Conservation (phyloP, 805 yeast genomes). For the Barnettozyma siamensis region DNA sequence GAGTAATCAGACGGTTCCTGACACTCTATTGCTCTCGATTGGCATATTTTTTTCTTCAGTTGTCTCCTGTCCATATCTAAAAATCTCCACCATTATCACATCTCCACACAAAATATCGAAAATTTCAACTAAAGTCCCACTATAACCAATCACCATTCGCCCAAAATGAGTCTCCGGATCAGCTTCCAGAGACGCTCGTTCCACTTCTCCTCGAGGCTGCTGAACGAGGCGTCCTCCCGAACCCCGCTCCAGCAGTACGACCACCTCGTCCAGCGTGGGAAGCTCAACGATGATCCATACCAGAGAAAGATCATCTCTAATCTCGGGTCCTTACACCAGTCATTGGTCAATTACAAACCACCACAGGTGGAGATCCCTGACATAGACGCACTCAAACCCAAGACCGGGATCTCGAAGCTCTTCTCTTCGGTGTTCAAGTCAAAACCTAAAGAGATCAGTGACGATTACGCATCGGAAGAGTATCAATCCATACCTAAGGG, state of each 20-base stretch:
- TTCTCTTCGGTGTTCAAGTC: constrained; percentile 28
- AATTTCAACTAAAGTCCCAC: neutral
- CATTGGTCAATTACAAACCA: constrained; percentile 53
- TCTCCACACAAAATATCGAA: too few relatives aligned
- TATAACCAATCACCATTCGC: neutral
- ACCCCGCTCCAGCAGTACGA: constrained; percentile 52
- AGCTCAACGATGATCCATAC: constrained; percentile 65
- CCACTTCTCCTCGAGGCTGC: constrained; percentile 7
- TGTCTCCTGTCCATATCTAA: too few relatives aligned
- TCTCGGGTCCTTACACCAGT: constrained; percentile 53
- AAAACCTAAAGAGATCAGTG: constrained; percentile 10
- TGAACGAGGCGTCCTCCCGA: constrained; percentile 9
- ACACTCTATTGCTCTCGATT: too few relatives aligned
- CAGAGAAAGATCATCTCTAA: constrained; percentile 69
- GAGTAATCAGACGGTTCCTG: too few relatives aligned
- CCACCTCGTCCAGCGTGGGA: constrained; percentile 40
- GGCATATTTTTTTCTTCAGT: too few relatives aligned
- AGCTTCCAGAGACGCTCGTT: constrained; percentile 1
- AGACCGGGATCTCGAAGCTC: constrained; percentile 35
- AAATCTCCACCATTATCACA: too few relatives aligned
- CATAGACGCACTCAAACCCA: constrained; percentile 45
- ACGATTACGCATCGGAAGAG: constrained; percentile 15
- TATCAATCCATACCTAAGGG: constrained; percentile 61
- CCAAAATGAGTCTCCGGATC: constrained; percentile 1
- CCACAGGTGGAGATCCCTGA: constrained; percentile 52